Conservation (phyloP, 2,329 filamentous ascomycete genomes). For the Rhytidhysteron rufulum region DNA sequence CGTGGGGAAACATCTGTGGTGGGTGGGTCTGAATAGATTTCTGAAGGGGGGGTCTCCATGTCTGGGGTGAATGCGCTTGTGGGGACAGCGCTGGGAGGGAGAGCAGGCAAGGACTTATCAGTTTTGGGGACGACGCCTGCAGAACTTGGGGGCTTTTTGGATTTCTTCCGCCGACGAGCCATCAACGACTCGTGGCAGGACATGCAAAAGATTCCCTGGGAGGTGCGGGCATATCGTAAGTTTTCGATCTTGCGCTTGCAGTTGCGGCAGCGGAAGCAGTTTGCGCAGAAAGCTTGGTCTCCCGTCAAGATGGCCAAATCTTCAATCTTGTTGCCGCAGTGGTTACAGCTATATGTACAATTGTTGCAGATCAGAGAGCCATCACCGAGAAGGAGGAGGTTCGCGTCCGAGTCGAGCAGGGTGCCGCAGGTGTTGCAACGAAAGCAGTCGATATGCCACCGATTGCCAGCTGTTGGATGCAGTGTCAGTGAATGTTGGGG, state of each 20-base stretch:
- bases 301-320: conserved; percentile 95
- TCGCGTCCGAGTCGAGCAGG: conserved; percentile 95
- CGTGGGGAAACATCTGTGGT: conserved; percentile 66
- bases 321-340: conserved; percentile 96
- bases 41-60: conserved; percentile 55
- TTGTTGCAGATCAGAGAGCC: conserved; percentile 98
- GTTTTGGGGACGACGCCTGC: conserved; percentile 57
- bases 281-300: conserved; percentile 95
- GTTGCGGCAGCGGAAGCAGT: conserved; percentile 94
- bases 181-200: conserved; percentile 95
- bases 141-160: conserved; percentile 49
- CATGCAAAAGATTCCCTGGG: conserved; percentile 99
- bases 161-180: conserved; percentile 84
- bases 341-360: conserved; percentile 97
- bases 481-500: too few species aligned
- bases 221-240: conserved; percentile 92
- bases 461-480: conserved; percentile 73
- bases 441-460: conserved; percentile 99
- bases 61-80: conserved; percentile 55
- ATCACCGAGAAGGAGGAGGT: conserved; percentile 92
- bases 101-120: conserved; percentile 88
- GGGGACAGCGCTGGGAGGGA: conserved; percentile 71
- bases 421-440: conserved; percentile 94
- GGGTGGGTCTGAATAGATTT: conserved; percentile 58
- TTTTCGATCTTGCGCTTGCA: conserved; percentile 99